These are phyloP conservation scores for Acanthamoeba polyphaga DNA, from an alignment of 208 protist genomes.

Conservation along the genomic window DNA sequence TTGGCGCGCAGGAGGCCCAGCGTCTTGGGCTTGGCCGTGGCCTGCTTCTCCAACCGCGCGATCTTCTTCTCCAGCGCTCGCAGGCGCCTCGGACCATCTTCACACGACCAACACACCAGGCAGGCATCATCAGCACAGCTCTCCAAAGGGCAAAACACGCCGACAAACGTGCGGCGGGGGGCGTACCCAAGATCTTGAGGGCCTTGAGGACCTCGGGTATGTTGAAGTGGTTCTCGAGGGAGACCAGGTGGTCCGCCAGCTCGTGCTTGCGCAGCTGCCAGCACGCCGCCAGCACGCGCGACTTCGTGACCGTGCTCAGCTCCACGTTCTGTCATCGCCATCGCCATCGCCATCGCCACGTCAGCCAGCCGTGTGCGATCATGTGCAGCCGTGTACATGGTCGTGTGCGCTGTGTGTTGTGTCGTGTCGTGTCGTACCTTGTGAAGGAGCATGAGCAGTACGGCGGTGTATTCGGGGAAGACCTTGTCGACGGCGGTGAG, in stretches of 20 bases:
- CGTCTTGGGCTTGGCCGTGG: conserved; percentile 60
- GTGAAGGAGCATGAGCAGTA: conserved; percentile 54
- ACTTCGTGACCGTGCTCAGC: conserved; percentile 64
- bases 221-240: conserved; percentile 62
- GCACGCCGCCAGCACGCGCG: conserved; percentile 54
- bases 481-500: not conserved
- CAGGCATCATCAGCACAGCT: not conserved
- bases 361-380: no score
- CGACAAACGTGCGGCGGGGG: no score
- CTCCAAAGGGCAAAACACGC: no score
- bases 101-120: not conserved
- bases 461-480: conserved; percentile 62
- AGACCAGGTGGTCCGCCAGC: conserved; percentile 63
- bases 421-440: conserved; percentile 29
- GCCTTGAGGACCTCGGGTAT: conserved; percentile 72
- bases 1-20: conserved; percentile 52
- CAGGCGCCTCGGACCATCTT: conserved; percentile 39
- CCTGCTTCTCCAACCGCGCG: conserved; percentile 68
- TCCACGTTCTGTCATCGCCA: conserved; percentile 56
- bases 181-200: conserved; percentile 67
- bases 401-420: not conserved
- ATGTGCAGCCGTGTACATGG: not conserved
- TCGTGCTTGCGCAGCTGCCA: conserved; percentile 56
- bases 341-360: no score
- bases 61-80: conserved; percentile 62